Conservation (phyloP, 768 basidiomycete species). For the Podaxis mareebaensis region DNA sequence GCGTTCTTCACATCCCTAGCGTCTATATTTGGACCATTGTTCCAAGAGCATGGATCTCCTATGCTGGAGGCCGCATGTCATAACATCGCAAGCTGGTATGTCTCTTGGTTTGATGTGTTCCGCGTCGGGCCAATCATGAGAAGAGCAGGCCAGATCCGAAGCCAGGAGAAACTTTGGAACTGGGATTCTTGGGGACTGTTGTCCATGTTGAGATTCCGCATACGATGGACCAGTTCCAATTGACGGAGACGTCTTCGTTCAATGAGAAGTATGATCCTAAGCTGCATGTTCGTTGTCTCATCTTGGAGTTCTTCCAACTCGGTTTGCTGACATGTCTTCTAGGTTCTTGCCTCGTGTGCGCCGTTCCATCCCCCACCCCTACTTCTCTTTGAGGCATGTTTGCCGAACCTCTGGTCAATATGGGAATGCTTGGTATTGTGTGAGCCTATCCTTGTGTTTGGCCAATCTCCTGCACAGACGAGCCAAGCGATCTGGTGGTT, state of each 20-base stretch:
- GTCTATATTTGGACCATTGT: conserved; percentile 71
- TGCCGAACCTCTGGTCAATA: conserved; percentile 74
- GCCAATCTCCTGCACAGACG: conserved; percentile 74
- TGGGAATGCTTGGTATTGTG: conserved; percentile 95
- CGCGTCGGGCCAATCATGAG: conserved; percentile 22
- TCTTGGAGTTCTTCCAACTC: neutral
- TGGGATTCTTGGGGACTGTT: conserved; percentile 83
- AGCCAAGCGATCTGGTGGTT: conserved; percentile 94
- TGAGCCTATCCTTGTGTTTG: conserved; percentile 87
- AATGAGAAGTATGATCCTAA: conserved; percentile 46
- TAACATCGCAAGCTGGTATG: conserved; percentile 83
- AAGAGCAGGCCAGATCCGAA: conserved; percentile 79
- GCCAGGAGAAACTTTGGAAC: conserved; percentile 66
- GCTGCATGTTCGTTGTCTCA: conserved; percentile 6
- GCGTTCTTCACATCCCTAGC: conserved; percentile 76
- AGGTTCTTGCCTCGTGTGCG: conserved; percentile 71
- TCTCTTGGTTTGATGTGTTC: conserved; percentile 13
- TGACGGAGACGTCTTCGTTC: conserved; percentile 53
- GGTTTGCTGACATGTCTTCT: conserved; percentile 1
- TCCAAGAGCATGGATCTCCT: conserved; percentile 68
- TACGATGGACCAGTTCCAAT: conserved; percentile 70
- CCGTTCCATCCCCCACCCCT: conserved; percentile 60
- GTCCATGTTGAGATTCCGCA: conserved; percentile 73
- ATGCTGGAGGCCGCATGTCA: conserved; percentile 88
- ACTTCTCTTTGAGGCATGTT: conserved; percentile 60